These are phyloP conservation scores for Wickerhamiella kazuoi DNA, from an alignment of 805 yeast species.

Conservation along the genomic window DNA sequence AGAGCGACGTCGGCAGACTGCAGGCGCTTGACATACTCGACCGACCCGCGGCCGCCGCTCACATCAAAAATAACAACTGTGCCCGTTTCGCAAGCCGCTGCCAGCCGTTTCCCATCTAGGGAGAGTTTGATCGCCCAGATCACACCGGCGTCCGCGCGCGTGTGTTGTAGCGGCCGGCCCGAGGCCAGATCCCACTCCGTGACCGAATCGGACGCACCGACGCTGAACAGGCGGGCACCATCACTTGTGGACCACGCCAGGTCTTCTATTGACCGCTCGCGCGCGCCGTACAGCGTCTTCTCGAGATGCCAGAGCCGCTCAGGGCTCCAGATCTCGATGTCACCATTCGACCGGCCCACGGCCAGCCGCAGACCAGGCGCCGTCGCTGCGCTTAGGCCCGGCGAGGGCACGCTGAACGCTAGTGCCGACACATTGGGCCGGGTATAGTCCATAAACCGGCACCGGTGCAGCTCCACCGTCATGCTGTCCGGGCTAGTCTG, in stretches of 20 bases:
- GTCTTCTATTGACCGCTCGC: constrained; percentile 76
- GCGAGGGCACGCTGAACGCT: constrained; percentile 46
- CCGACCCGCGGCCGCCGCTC: constrained; percentile 68
- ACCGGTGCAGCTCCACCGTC: constrained; percentile 64
- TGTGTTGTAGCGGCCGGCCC: constrained; percentile 54
- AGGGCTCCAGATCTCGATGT: constrained; percentile 92
- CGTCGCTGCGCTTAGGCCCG: constrained; percentile 29
- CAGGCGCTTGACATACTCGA: constrained; percentile 58
- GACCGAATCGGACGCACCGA: constrained; percentile 79
- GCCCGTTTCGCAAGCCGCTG: constrained; percentile 94
- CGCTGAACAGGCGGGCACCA: constrained; percentile 60
- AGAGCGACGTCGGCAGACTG: constrained; percentile 54
- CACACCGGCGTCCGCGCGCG: constrained; percentile 83
- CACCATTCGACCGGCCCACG: constrained; percentile 85
- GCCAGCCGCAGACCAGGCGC: constrained; percentile 50
- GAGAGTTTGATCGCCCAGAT: constrained; percentile 76
- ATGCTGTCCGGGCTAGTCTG: background rate
- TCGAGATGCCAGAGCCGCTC: constrained; percentile 65
- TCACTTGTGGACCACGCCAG: constrained; percentile 52
- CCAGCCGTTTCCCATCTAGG: constrained; percentile 41
- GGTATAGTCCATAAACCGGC: constrained; percentile 76
- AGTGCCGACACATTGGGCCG: constrained; percentile 72
- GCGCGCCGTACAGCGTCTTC: constrained; percentile 51
- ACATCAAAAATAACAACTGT: constrained; percentile 67
- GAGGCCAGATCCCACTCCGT: constrained; percentile 83